These are phyloP conservation scores for Trichoderma gracile DNA, from an alignment of 2,329 filamentous ascomycete genomes.

Conservation along the genomic window DNA sequence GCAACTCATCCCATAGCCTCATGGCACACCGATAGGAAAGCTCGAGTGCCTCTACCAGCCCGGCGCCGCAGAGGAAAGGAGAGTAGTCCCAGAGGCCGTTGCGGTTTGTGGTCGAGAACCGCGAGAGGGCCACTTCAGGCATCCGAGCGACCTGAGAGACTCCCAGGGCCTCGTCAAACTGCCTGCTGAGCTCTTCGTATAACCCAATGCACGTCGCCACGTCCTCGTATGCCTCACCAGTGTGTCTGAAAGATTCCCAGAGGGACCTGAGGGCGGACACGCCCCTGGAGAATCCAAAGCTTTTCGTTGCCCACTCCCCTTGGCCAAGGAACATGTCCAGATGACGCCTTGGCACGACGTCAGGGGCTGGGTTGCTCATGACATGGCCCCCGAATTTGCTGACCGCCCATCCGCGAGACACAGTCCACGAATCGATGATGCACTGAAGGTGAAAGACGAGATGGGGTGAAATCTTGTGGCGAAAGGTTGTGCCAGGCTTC, in stretches of 20 bases:
- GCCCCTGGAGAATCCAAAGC: conserved; percentile 25
- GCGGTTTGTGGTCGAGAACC: conserved; percentile 42
- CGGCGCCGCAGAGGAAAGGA: conserved; percentile 50
- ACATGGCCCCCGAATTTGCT: conserved; percentile 39
- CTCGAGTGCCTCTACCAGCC: conserved; percentile 47
- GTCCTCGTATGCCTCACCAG: not conserved
- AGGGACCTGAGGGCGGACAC: not conserved
- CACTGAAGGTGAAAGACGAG: conserved; percentile 53
- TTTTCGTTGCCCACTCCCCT: conserved; percentile 31
- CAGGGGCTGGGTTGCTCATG: conserved; percentile 37
- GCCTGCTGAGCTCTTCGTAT: conserved; percentile 19
- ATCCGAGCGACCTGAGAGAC: conserved; percentile 18
- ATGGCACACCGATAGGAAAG: conserved; percentile 40
- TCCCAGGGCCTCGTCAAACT: conserved; percentile 30
- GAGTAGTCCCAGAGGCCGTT: conserved; percentile 53
- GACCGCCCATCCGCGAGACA: conserved; percentile 47
- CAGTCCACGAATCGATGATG: conserved; percentile 50
- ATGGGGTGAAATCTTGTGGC: conserved; percentile 46
- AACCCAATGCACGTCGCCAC: not conserved
- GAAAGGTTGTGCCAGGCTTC: conserved; percentile 42
- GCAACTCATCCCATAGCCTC: conserved; percentile 43
- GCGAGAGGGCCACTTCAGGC: conserved; percentile 41
- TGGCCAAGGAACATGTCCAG: conserved; percentile 48
- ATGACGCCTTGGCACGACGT: conserved; percentile 44
- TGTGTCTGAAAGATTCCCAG: conserved; percentile 4